These are phyloP conservation scores for Pyrenophora seminiperda DNA, from an alignment of 2,329 filamentous ascomycete genomes.

Conservation along the genomic window DNA sequence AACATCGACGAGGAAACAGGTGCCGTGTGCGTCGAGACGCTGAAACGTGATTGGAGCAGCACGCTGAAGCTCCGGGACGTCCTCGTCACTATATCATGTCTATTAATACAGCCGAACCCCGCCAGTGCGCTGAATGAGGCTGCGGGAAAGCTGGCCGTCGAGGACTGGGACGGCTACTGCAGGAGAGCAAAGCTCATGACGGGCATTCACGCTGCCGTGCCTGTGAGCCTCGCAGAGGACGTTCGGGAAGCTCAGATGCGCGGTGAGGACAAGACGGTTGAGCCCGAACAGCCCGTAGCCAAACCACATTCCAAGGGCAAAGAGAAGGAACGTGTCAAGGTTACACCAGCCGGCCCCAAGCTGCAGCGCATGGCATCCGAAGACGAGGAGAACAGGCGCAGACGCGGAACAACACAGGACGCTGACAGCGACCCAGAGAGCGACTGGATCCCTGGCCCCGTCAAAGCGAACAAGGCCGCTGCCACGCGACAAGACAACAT, in stretches of 20 bases:
- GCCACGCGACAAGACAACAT: slow-evolving; percentile 31
- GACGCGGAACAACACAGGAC: slow-evolving; percentile 28
- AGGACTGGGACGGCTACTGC: slow-evolving; percentile 63
- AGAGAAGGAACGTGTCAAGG: slow-evolving; percentile 28
- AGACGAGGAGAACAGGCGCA: slow-evolving; percentile 41
- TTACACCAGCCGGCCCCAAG: slow-evolving; percentile 27
- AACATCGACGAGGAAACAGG: slow-evolving; percentile 68
- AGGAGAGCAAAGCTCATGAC: slow-evolving; percentile 65
- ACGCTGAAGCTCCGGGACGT: slow-evolving; percentile 65
- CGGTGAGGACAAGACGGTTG: slow-evolving; percentile 55
- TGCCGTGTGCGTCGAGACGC: slow-evolving; percentile 67
- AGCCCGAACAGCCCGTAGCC: slow-evolving; percentile 16
- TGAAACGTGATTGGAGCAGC: slow-evolving; percentile 67
- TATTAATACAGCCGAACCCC: slow-evolving; percentile 68
- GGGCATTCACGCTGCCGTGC: slow-evolving; percentile 63
- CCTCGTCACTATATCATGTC: slow-evolving; percentile 63
- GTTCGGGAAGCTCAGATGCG: slow-evolving; percentile 61
- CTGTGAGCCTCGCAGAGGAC: slow-evolving; percentile 49
- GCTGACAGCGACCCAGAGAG: slow-evolving; percentile 40
- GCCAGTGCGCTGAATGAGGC: slow-evolving; percentile 67
- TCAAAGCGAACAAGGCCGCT: slow-evolving; percentile 21
- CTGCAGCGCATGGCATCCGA: slow-evolving; percentile 22
- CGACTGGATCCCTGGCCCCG: slow-evolving; percentile 46
- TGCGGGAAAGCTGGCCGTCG: slow-evolving; percentile 61
- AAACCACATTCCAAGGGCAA: slow-evolving; percentile 30